Evolutionary conservation across 306 rosid genomes (phyloP).

Genomic region (Lathyrus oleraceus): DNA sequence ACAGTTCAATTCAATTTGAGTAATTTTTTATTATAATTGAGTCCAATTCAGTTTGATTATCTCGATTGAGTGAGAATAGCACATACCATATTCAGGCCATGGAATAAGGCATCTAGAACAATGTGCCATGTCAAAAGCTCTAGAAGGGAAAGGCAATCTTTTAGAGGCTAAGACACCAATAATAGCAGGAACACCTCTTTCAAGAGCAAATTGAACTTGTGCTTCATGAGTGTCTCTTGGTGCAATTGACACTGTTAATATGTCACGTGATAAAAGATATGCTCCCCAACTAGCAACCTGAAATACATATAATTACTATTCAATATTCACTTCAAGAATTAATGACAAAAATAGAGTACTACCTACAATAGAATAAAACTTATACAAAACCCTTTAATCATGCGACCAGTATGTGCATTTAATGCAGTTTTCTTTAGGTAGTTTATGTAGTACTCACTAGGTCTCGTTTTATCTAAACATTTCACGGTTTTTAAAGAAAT

Average conservation of each 20-base stretch:
- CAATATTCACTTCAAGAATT: no score
- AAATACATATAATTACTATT: neutral
- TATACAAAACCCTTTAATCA: neutral
- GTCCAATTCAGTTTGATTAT: no score
- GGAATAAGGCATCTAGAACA: constrained; percentile 90
- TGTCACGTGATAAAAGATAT: constrained; percentile 57
- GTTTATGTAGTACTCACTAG: no score
- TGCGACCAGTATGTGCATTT: neutral
- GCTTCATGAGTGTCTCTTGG: constrained; percentile 81
- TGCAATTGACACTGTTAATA: constrained; percentile 64
- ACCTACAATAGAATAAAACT: neutral
- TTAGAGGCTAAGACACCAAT: constrained; percentile 74
- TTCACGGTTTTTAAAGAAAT: no score
- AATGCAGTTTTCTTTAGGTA: no score
- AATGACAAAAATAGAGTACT: no score
- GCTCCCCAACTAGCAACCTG: constrained; percentile 97
- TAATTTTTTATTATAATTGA: no score
- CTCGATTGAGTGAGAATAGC: neutral
- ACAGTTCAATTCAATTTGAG: no score
- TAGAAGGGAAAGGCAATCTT: constrained; percentile 70
- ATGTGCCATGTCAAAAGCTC: constrained; percentile 84
- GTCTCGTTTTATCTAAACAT: no score
- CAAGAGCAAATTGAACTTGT: constrained; percentile 82
- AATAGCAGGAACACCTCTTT: constrained; percentile 75
- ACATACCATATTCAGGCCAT: constrained; percentile 56